Evolutionary conservation across 2,329 filamentous ascomycete genomes (phyloP).

Genomic region (Canariomyces notabilis): DNA sequence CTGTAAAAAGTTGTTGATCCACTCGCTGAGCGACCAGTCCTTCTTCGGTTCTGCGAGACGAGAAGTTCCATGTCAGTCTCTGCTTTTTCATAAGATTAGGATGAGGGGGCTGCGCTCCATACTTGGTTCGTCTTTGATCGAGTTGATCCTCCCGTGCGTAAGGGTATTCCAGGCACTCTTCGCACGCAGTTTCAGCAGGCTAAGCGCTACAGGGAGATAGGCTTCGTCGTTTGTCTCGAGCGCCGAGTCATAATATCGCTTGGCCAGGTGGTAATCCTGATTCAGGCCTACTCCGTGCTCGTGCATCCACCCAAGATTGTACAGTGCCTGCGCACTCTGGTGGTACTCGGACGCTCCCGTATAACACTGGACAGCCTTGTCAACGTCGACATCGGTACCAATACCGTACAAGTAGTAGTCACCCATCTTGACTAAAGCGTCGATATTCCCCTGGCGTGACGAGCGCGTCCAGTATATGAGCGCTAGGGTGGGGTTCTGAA

Average conservation of each 20-base stretch:
- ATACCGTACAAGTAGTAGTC: conserved; percentile 90
- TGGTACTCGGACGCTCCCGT: conserved; percentile 85
- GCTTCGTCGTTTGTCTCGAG: conserved; percentile 88
- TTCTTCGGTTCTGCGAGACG: conserved; percentile 55
- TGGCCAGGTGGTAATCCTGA: conserved; percentile 95
- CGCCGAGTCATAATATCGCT: conserved; percentile 91
- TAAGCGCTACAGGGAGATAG: conserved; percentile 86
- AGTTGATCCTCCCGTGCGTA: conserved; percentile 85
- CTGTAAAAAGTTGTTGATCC: conserved; percentile 79
- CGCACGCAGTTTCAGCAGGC: conserved; percentile 75
- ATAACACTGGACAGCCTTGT: conserved; percentile 91
- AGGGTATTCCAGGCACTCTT: conserved; percentile 93
- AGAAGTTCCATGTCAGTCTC: conserved; percentile 27
- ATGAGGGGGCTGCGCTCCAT: conserved; percentile 33
- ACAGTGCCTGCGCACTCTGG: conserved; percentile 89
- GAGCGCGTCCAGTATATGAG: conserved; percentile 94
- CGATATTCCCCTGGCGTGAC: conserved; percentile 86
- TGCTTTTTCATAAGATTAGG: neutral
- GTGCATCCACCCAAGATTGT: conserved; percentile 99
- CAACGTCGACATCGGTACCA: conserved; percentile 64
- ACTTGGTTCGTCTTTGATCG: conserved; percentile 85
- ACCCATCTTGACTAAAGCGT: conserved; percentile 95
- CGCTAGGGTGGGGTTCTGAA: conserved; percentile 57
- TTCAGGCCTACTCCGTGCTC: conserved; percentile 90
- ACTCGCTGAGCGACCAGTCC: conserved; percentile 75